These are phyloP conservation scores for Lathyrus aphaca DNA, from an alignment of 306 rosid species.

Conservation along the genomic window DNA sequence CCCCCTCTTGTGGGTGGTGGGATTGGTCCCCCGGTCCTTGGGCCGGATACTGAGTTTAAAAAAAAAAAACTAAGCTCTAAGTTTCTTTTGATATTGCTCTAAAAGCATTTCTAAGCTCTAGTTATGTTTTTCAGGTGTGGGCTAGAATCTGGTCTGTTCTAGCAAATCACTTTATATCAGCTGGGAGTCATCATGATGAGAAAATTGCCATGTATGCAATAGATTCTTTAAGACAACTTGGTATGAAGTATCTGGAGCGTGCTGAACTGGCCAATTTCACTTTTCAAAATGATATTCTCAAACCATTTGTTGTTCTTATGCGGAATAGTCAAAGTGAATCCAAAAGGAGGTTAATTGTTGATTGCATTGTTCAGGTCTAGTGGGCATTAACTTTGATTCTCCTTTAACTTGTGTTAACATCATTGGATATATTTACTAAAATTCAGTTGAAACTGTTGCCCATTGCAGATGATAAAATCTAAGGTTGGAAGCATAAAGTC, in stretches of 20 bases:
- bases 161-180: conserved; percentile 94
- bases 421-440: conserved; percentile 33
- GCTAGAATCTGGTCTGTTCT: conserved; percentile 98
- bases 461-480: conserved; percentile 92
- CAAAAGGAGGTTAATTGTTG: conserved; percentile 91
- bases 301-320: conserved; percentile 98
- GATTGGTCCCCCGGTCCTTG: too few species aligned
- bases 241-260: conserved; percentile 98
- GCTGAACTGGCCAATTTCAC: conserved; percentile 94
- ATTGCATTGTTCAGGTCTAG: conserved; percentile 95
- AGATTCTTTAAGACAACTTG: conserved; percentile 96
- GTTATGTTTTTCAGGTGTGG: conserved; percentile 79
- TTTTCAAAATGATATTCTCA: conserved; percentile 98
- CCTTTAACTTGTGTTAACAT: conserved; percentile 26
- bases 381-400: conserved; percentile 31
- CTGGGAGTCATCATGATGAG: conserved; percentile 98
- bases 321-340: conserved; percentile 95
- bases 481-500: conserved; percentile 98
- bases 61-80: not conserved
- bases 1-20: too few species aligned
- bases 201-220: conserved; percentile 96
- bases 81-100: conserved; percentile 33
- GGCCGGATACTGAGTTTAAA: too few species aligned
- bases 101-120: conserved; percentile 40
- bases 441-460: conserved; percentile 37